phyloP scores from a whole-genome alignment of 225 moss, liverwort and hornwort species.

The Physcomitrium patens region DNA sequence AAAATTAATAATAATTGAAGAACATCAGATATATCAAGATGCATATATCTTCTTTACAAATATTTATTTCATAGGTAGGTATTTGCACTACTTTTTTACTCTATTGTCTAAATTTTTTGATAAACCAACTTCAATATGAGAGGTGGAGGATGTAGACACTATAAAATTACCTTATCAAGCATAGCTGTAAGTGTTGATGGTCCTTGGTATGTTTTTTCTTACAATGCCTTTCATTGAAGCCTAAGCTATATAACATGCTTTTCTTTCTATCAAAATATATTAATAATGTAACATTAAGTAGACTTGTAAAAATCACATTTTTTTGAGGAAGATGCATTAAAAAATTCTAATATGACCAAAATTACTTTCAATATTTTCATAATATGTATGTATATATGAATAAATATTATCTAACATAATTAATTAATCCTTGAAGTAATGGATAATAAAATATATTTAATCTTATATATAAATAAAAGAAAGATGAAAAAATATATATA shows the following conservation, averaged over 20 bases:
- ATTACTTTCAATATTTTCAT: too few species aligned
- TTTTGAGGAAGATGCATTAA: neutral
- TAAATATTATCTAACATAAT: too few species aligned
- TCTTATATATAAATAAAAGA: too few species aligned
- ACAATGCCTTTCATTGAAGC: conserved; percentile 49
- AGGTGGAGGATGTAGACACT: neutral
- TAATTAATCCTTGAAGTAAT: too few species aligned
- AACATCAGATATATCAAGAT: too few species aligned
- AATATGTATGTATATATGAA: too few species aligned
- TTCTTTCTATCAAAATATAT: conserved; percentile 46
- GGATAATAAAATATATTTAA: too few species aligned
- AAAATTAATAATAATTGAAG: too few species aligned
- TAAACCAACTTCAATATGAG: neutral
- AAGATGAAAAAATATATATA: neutral
- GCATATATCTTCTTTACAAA: too few species aligned
- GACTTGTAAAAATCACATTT: neutral
- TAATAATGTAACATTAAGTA: conserved; percentile 14
- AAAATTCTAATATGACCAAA: too few species aligned
- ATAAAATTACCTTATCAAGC: conserved; percentile 43
- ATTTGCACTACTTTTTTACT: too few species aligned
- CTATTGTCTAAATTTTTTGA: neutral
- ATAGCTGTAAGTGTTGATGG: conserved; percentile 45
- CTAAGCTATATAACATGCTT: conserved; percentile 53
- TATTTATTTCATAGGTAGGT: too few species aligned
- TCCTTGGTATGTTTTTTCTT: conserved; percentile 40